These are phyloP conservation scores for Phytophthora citrophthora DNA, from an alignment of 352 stramenopile genomes.

Conservation along the genomic window DNA sequence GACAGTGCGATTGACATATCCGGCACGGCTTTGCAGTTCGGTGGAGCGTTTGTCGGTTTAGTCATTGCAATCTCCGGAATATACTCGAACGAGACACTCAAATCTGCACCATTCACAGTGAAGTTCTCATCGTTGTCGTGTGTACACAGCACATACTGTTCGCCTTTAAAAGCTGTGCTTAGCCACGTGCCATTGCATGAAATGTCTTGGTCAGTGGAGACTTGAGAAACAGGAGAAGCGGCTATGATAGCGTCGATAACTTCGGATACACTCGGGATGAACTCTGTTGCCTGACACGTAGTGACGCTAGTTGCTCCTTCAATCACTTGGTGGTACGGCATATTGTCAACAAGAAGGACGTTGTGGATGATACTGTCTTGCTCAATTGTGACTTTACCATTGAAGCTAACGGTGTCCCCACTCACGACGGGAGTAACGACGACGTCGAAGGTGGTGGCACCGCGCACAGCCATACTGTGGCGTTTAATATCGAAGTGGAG, in stretches of 20 bases:
- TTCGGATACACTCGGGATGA: conserved; percentile 34
- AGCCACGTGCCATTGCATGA: conserved; percentile 48
- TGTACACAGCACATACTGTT: conserved; percentile 56
- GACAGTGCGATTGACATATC: conserved; percentile 24
- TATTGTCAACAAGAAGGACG: conserved; percentile 44
- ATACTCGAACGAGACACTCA: conserved; percentile 38
- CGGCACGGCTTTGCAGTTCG: conserved; percentile 22
- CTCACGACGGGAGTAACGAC: conserved; percentile 39
- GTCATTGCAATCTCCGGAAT: conserved; percentile 24
- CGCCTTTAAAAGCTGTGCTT: conserved; percentile 41
- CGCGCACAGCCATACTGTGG: conserved; percentile 45
- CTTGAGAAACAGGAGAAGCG: conserved; percentile 32
- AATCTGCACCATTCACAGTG: conserved; percentile 47
- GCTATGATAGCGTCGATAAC: conserved; percentile 37
- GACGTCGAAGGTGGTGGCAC: conserved; percentile 41
- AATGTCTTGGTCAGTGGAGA: conserved; percentile 49
- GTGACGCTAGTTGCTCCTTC: not conserved
- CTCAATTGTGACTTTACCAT: conserved; percentile 41
- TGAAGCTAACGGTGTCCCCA: conserved; percentile 34
- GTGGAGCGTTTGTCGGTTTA: conserved; percentile 27
- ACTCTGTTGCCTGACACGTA: conserved; percentile 18
- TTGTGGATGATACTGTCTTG: conserved; percentile 41
- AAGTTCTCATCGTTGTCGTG: conserved; percentile 35
- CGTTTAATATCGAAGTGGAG: conserved; percentile 54
- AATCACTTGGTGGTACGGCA: conserved; percentile 35